phyloP scores from a whole-genome alignment of 768 basidiomycete genomes.

The Gloeostereum incarnatum region DNA sequence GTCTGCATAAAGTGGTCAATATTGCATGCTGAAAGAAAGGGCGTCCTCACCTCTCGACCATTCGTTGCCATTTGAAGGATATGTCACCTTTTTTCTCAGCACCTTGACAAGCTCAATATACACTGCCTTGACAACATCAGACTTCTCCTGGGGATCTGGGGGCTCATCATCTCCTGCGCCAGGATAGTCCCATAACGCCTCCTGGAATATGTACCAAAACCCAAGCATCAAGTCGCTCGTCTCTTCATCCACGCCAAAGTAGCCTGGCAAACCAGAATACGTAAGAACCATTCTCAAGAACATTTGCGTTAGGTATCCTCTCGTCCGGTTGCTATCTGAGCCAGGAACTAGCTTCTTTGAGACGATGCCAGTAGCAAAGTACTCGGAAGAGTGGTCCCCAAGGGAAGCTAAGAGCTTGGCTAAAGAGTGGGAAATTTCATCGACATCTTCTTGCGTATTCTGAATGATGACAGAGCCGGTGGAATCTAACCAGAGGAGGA shows the following conservation, averaged over 20 bases:
- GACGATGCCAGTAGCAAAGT: constrained; percentile 63
- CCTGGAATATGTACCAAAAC: constrained; percentile 90
- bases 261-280: constrained; percentile 65
- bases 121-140: constrained; percentile 59
- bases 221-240: constrained; percentile 81
- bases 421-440: constrained; percentile 56
- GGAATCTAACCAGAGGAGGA: constrained; percentile 68
- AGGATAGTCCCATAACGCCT: constrained; percentile 69
- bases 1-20: constrained; percentile 33
- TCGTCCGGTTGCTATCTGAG: constrained; percentile 18
- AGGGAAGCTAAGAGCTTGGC: constrained; percentile 77
- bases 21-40: not conserved
- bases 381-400: constrained; percentile 79
- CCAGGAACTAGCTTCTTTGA: constrained; percentile 27
- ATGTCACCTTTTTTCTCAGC: constrained; percentile 65
- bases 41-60: constrained; percentile 61
- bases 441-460: constrained; percentile 20
- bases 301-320: constrained; percentile 50
- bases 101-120: constrained; percentile 72
- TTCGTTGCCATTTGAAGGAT: constrained; percentile 43
- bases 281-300: constrained; percentile 65
- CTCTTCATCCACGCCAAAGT: constrained; percentile 78
- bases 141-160: constrained; percentile 20
- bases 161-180: not conserved
- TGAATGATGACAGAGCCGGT: constrained; percentile 43